Conservation (phyloP, 495 filamentous ascomycete species). For the Neurospora hispaniola region DNA sequence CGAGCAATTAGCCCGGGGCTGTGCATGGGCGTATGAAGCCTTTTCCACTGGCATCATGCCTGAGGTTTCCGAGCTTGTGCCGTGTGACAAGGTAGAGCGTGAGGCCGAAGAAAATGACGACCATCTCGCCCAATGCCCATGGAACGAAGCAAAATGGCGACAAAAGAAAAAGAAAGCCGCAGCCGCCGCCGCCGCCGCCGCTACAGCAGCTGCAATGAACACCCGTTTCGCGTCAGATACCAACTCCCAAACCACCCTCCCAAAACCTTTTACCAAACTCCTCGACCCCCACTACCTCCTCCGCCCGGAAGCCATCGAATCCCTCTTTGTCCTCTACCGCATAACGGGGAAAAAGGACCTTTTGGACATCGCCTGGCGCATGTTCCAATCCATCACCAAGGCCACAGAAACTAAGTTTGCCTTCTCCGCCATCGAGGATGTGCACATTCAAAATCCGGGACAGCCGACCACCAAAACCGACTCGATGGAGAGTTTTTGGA, state of each 20-base stretch:
- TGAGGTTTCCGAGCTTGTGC: slow-evolving; percentile 50
- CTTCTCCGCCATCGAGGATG: slow-evolving; percentile 47
- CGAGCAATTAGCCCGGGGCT: slow-evolving; percentile 74
- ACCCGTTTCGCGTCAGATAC: too few species aligned
- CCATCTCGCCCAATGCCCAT: slow-evolving; percentile 9
- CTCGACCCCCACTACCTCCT: slow-evolving; percentile 32
- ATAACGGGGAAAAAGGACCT: slow-evolving; percentile 60
- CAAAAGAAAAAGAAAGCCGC: neutral
- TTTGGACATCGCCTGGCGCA: slow-evolving; percentile 62
- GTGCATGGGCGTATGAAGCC: slow-evolving; percentile 79
- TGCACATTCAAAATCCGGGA: slow-evolving; percentile 14
- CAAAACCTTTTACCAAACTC: slow-evolving; percentile 41
- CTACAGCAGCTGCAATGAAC: too few species aligned
- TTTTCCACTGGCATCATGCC: slow-evolving; percentile 84
- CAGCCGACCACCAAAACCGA: slow-evolving; percentile 22
- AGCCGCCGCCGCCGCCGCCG: neutral
- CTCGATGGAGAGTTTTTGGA: slow-evolving; percentile 45
- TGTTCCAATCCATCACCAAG: slow-evolving; percentile 57
- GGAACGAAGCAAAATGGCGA: slow-evolving; percentile 18
- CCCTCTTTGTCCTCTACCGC: slow-evolving; percentile 64
- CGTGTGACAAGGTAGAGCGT: slow-evolving; percentile 17
- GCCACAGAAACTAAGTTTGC: slow-evolving; percentile 49
- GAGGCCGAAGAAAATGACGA: slow-evolving; percentile 36
- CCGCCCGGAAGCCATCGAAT: slow-evolving; percentile 60
- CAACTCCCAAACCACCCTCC: slow-evolving; percentile 37